Conservation (phyloP, 2,329 filamentous ascomycete species). For the Zalaria obscura region DNA sequence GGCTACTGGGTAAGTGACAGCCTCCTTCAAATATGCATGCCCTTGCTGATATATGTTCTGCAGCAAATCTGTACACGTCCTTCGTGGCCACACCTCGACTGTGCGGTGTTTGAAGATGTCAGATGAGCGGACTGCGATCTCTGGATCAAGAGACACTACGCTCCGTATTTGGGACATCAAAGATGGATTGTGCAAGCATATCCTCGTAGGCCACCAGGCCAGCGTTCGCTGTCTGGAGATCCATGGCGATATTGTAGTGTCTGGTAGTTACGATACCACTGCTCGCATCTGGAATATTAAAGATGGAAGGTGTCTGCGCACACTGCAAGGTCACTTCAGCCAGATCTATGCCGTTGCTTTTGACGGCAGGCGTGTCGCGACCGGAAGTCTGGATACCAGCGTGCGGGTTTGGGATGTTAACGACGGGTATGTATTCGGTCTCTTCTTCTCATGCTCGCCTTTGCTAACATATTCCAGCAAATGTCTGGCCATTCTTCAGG, state of each 20-base stretch:
- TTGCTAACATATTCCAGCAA: neutral
- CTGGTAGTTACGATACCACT: slow-evolving; percentile 93
- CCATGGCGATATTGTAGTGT: slow-evolving; percentile 93
- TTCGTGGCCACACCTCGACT: slow-evolving; percentile 91
- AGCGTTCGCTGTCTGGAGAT: slow-evolving; percentile 93
- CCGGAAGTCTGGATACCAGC: slow-evolving; percentile 89
- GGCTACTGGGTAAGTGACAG: slow-evolving; percentile 59
- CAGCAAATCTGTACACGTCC: slow-evolving; percentile 62
- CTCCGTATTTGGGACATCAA: slow-evolving; percentile 89
- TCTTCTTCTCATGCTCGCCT: slow-evolving; percentile 5
- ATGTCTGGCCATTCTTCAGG: slow-evolving; percentile 72
- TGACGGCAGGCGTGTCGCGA: slow-evolving; percentile 84
- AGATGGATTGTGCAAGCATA: slow-evolving; percentile 76
- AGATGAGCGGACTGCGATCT: slow-evolving; percentile 84
- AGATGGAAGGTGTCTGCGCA: slow-evolving; percentile 81
- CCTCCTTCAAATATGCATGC: neutral
- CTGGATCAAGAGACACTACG: slow-evolving; percentile 88
- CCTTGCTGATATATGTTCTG: neutral
- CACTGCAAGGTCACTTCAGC: slow-evolving; percentile 86
- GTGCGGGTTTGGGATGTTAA: slow-evolving; percentile 92
- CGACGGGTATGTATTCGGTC: slow-evolving; percentile 46
- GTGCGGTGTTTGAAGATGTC: slow-evolving; percentile 97
- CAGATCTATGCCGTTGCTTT: slow-evolving; percentile 99
- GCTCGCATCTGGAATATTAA: slow-evolving; percentile 97
- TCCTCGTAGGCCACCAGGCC: slow-evolving; percentile 86